phyloP scores from a whole-genome alignment of 768 basidiomycete genomes.

The Pleurotus eryngii region DNA sequence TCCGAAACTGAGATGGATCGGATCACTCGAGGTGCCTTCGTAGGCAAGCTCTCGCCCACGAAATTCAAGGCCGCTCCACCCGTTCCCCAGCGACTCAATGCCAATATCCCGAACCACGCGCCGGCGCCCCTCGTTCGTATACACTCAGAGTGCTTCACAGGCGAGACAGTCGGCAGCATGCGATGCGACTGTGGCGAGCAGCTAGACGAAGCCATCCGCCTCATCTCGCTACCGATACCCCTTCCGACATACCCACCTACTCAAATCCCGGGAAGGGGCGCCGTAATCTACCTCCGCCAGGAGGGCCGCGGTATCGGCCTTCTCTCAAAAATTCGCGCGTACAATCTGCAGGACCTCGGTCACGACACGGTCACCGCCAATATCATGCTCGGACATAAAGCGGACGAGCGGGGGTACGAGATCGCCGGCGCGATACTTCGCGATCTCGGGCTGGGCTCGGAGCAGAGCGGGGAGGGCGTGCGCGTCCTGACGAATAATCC shows the following conservation, averaged over 20 bases:
- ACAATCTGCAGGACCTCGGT: conserved; percentile 96
- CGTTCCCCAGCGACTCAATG: conserved; percentile 17
- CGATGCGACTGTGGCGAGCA: conserved; percentile 99
- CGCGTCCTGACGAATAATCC: conserved; percentile 96
- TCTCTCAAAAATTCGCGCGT: conserved; percentile 92
- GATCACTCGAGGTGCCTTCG: conserved; percentile 89
- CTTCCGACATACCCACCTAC: conserved; percentile 33
- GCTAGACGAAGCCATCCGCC: conserved; percentile 93
- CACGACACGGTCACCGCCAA: conserved; percentile 99
- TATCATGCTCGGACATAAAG: conserved; percentile 88
- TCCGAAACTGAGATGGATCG: conserved; percentile 92
- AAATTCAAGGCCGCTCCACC: conserved; percentile 44
- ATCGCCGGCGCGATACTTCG: conserved; percentile 87
- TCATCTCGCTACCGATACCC: conserved; percentile 71
- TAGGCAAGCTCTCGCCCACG: conserved; percentile 71
- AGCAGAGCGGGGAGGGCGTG: conserved; percentile 31
- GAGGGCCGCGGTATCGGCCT: conserved; percentile 97
- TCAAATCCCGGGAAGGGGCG: conserved; percentile 80
- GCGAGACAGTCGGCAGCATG: conserved; percentile 97
- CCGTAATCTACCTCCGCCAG: conserved; percentile 92
- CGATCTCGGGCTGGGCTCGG: conserved; percentile 75
- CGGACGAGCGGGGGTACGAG: conserved; percentile 92
- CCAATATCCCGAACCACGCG: conserved; percentile 27
- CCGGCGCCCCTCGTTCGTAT: conserved; percentile 88
- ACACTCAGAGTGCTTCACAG: conserved; percentile 98